These are phyloP conservation scores for Saccharomycopsis sp. DNA, from an alignment of 805 yeast species.

Conservation along the genomic window DNA sequence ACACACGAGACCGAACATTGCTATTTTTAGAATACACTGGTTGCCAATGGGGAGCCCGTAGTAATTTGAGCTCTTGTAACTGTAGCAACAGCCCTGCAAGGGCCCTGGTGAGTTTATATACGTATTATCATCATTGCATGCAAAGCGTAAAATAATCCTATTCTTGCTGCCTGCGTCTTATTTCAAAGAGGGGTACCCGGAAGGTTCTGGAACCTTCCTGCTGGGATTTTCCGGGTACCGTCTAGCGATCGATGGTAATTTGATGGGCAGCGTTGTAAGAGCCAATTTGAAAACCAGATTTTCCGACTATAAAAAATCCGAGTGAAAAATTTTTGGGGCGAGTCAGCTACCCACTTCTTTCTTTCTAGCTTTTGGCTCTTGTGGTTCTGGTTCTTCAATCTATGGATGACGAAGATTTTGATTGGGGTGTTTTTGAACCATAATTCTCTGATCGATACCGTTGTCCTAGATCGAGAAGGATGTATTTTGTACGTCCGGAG, in stretches of 20 bases:
- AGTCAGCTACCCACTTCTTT: background rate
- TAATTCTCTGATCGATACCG: constrained; percentile 42
- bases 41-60: too few relatives aligned
- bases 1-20: constrained; percentile 71
- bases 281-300: too few relatives aligned
- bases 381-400: background rate
- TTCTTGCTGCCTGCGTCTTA: background rate
- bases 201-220: constrained; percentile 1
- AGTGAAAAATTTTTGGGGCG: background rate
- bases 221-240: background rate
- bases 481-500: constrained; percentile 35
- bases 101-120: too few relatives aligned
- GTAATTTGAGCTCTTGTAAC: too few relatives aligned
- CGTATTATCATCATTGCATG: too few relatives aligned
- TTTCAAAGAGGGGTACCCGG: background rate
- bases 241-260: too few relatives aligned
- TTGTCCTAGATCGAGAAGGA: constrained; percentile 57
- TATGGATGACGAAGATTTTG: constrained; percentile 1
- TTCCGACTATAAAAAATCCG: background rate
- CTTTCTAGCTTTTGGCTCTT: background rate
- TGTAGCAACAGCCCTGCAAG: too few relatives aligned
- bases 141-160: background rate
- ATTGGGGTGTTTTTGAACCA: background rate
- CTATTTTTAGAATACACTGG: too few relatives aligned
- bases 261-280: too few relatives aligned